Conservation (phyloP, 129 eudicot genomes). For the Apium graveolens region DNA sequence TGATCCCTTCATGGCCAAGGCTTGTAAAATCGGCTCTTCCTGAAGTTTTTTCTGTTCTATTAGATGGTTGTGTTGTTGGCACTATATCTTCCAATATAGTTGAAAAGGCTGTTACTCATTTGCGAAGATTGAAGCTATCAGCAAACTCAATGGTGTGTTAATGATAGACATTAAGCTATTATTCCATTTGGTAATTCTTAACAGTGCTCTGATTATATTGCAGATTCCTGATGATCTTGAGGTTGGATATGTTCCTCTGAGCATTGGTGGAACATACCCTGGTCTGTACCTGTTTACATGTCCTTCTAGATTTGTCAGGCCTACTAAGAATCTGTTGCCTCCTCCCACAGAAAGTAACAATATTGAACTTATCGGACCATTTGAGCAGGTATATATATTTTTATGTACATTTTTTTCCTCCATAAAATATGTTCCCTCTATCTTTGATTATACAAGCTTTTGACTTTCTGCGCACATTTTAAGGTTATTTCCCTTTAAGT, state of each 20-base stretch:
- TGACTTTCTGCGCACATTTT: neutral
- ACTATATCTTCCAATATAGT: slow-evolving; percentile 51
- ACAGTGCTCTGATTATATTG: neutral
- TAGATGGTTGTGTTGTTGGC: slow-evolving; percentile 89
- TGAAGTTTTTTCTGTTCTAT: slow-evolving; percentile 72
- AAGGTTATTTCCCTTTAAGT: neutral
- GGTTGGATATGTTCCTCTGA: slow-evolving; percentile 86
- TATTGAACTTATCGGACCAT: slow-evolving; percentile 86
- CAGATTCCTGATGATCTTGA: slow-evolving; percentile 92
- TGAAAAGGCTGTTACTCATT: slow-evolving; percentile 58
- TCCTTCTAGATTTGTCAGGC: slow-evolving; percentile 79
- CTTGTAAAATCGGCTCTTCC: slow-evolving; percentile 87
- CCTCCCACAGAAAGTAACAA: slow-evolving; percentile 38
- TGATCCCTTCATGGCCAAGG: slow-evolving; percentile 72
- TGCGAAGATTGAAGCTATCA: slow-evolving; percentile 70
- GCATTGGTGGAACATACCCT: slow-evolving; percentile 85
- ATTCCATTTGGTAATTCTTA: neutral
- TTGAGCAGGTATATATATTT: slow-evolving; percentile 62
- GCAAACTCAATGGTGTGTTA: slow-evolving; percentile 41
- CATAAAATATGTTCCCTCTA: neutral
- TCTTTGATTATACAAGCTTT: neutral
- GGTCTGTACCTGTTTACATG: slow-evolving; percentile 68
- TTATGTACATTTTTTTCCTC: neutral
- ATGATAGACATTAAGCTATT: slow-evolving; percentile 4
- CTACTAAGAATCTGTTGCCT: slow-evolving; percentile 48